These are phyloP conservation scores for Jaltomata sinuosa DNA, from an alignment of 257 asterid genomes.

Conservation along the genomic window DNA sequence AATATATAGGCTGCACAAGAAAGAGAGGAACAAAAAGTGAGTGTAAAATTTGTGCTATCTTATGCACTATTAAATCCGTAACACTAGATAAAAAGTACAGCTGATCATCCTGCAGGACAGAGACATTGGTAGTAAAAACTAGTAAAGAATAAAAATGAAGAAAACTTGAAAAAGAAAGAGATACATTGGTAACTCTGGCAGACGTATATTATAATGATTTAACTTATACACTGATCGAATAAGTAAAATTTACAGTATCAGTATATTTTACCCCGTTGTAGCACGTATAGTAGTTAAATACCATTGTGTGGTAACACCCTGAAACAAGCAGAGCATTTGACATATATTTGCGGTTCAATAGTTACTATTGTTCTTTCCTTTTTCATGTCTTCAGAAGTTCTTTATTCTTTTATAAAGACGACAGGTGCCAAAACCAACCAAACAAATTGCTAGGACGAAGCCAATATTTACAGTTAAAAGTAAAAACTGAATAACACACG, in stretches of 20 bases:
- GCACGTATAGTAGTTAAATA: neutral
- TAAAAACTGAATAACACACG: no score
- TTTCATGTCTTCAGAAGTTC: neutral
- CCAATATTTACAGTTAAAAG: no score
- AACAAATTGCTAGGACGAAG: no score
- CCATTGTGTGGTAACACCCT: neutral
- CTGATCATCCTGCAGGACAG: neutral
- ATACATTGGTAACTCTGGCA: neutral
- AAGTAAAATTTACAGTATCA: no score
- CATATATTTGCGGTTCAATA: neutral
- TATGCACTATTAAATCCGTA: neutral
- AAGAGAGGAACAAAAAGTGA: neutral
- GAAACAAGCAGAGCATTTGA: neutral
- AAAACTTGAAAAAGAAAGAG: neutral
- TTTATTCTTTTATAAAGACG: neutral
- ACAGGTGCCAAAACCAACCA: no score
- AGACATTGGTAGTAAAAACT: no score
- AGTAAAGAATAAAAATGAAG: no score
- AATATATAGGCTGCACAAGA: neutral
- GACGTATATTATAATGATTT: no score
- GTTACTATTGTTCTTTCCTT: neutral
- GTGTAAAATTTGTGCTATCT: neutral
- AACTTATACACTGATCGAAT: no score
- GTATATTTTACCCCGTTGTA: no score
- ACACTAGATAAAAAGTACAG: neutral